A percentile compares a stretch with the other conserved stretches of the same genome.
phyloP scores from a whole-genome alignment of 2,329 filamentous ascomycete genomes.

The Hymenoscyphus fructigenus region DNA sequence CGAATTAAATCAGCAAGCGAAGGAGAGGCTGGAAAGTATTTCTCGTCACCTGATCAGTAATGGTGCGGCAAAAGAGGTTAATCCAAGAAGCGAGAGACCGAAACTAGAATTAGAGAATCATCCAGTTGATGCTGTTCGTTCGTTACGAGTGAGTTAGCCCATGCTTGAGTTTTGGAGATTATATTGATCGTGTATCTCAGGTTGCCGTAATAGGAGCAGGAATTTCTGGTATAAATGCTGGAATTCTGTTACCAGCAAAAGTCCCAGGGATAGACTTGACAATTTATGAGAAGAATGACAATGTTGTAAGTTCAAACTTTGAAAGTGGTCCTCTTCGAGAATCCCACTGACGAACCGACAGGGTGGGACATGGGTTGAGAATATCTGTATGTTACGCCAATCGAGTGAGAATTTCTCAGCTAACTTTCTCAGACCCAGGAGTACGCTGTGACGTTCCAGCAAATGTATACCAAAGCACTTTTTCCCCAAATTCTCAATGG shows the following conservation, averaged over 20 bases:
- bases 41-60: conserved; percentile 2
- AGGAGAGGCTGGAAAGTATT: conserved; percentile 7
- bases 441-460: conserved; percentile 31
- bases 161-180: too few relatives aligned
- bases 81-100: not conserved
- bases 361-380: conserved; percentile 55
- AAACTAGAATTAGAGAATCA: conserved; percentile 43
- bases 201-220: conserved; percentile 65
- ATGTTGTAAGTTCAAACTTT: not conserved
- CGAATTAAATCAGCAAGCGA: not conserved
- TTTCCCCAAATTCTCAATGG: conserved; percentile 68
- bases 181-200: conserved; percentile 1
- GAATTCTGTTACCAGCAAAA: conserved; percentile 64
- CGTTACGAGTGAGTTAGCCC: conserved; percentile 16
- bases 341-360: not conserved
- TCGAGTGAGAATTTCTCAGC: not conserved
- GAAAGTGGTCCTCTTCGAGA: not conserved
- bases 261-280: conserved; percentile 65
- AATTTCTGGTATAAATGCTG: conserved; percentile 60
- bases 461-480: conserved; percentile 66
- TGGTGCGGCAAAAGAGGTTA: not conserved
- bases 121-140: conserved; percentile 29
- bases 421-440: conserved; percentile 22
- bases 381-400: conserved; percentile 34
- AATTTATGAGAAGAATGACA: conserved; percentile 48